phyloP scores from a whole-genome alignment of 345 rosid species.

The Bruguiera sexangula region DNA sequence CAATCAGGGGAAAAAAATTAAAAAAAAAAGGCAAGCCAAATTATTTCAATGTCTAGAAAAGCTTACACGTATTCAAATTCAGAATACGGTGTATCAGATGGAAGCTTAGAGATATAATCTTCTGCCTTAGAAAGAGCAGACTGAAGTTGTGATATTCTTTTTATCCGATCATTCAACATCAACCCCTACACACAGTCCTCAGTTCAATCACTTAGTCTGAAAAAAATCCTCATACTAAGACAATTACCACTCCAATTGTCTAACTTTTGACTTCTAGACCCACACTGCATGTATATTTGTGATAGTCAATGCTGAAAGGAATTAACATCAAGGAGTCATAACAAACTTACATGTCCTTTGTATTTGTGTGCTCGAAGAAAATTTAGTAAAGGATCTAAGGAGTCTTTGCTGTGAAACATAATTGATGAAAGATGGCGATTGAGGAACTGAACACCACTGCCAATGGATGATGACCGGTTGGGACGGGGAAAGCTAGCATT shows the following conservation, averaged over 20 bases:
- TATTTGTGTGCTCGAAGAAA: slow-evolving; percentile 80
- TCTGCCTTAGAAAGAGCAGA: slow-evolving; percentile 75
- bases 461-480: slow-evolving; percentile 85
- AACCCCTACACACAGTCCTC: slow-evolving; percentile 44
- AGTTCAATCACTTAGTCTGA: slow-evolving; percentile 15
- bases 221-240: not conserved
- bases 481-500: slow-evolving; percentile 88
- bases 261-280: not conserved
- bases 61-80: slow-evolving; percentile 71
- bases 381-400: slow-evolving; percentile 79
- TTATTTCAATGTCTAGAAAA: slow-evolving; percentile 1
- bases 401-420: slow-evolving; percentile 91
- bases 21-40: not conserved
- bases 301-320: not conserved
- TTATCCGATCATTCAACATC: slow-evolving; percentile 93
- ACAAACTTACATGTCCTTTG: slow-evolving; percentile 80
- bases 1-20: not conserved
- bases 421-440: slow-evolving; percentile 93
- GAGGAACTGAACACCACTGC: slow-evolving; percentile 98
- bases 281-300: not conserved
- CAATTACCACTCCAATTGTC: not conserved
- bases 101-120: slow-evolving; percentile 72
- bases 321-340: not conserved
- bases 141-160: slow-evolving; percentile 60
- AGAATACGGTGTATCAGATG: slow-evolving; percentile 57